Conservation (phyloP, 2,329 filamentous ascomycete genomes). For the Xylaria sp. region DNA sequence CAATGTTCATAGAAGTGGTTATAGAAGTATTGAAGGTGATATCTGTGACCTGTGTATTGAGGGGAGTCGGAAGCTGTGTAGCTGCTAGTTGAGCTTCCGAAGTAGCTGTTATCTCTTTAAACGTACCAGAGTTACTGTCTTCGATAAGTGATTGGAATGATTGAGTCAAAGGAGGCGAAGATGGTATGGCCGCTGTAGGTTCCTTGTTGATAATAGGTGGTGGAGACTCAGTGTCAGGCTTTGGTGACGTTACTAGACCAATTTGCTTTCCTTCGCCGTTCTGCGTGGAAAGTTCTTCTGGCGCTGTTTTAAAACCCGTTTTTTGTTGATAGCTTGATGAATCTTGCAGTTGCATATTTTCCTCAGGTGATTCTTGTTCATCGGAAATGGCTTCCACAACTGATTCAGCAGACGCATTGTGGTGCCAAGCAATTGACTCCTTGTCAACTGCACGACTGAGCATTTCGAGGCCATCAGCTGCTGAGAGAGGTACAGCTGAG, state of each 20-base stretch:
- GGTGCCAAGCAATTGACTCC: slow-evolving; percentile 34
- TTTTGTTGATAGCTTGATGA: slow-evolving; percentile 5
- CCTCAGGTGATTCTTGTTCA: slow-evolving; percentile 15
- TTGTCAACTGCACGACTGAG: slow-evolving; percentile 42
- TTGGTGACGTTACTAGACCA: slow-evolving; percentile 31
- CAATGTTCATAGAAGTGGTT: slow-evolving; percentile 30
- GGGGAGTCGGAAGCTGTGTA: slow-evolving; percentile 43
- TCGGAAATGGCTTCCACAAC: slow-evolving; percentile 15
- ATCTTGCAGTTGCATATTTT: slow-evolving; percentile 6
- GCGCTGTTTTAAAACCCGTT: neutral
- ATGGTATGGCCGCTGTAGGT: slow-evolving; percentile 44
- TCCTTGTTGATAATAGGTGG: slow-evolving; percentile 41
- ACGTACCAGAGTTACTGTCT: slow-evolving; percentile 3
- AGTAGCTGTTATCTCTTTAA: slow-evolving; percentile 26
- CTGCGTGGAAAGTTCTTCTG: neutral
- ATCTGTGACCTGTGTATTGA: slow-evolving; percentile 39
- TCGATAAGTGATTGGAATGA: slow-evolving; percentile 36
- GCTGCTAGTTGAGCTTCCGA: slow-evolving; percentile 21
- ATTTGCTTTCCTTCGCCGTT: slow-evolving; percentile 23
- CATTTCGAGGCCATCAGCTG: slow-evolving; percentile 47
- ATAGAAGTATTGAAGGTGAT: slow-evolving; percentile 8
- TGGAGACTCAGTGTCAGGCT: slow-evolving; percentile 39
- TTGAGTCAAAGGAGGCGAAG: slow-evolving; percentile 44
- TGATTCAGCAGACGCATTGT: slow-evolving; percentile 6
- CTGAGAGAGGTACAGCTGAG: slow-evolving; percentile 34